Conservation (phyloP, 352 stramenopile species). For the Globisporangium takayamanum region DNA sequence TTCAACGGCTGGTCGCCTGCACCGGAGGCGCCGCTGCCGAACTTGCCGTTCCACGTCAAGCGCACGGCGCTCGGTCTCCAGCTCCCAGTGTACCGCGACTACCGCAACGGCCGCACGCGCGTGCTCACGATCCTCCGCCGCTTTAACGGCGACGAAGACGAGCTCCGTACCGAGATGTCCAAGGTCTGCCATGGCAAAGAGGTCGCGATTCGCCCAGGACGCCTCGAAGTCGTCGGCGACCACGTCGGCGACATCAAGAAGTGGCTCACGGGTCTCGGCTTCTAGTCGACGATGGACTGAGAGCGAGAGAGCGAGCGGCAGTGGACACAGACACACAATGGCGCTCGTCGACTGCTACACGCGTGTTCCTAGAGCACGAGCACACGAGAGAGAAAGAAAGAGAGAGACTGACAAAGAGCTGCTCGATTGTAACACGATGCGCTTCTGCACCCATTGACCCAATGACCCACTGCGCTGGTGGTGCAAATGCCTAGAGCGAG, state of each 20-base stretch:
- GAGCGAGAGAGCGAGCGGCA: constrained; percentile 2
- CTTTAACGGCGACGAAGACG: constrained; percentile 74
- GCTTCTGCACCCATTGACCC: not conserved
- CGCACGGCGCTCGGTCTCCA: constrained; percentile 72
- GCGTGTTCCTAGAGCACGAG: no score
- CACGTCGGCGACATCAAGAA: constrained; percentile 67
- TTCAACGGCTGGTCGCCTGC: constrained; percentile 86
- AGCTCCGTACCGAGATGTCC: constrained; percentile 72
- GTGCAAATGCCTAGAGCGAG: constrained; percentile 33
- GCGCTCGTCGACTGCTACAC: no score
- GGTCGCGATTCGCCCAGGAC: constrained; percentile 55
- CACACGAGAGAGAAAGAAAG: no score
- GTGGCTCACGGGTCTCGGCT: constrained; percentile 80
- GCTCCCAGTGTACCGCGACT: constrained; percentile 84
- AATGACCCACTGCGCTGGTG: not conserved
- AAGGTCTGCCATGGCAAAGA: constrained; percentile 81
- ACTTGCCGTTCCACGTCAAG: constrained; percentile 75
- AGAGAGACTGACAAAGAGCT: not conserved
- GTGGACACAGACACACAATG: not conserved
- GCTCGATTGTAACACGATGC: not conserved
- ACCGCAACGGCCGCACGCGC: constrained; percentile 79
- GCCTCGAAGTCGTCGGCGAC: constrained; percentile 75
- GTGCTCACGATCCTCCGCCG: constrained; percentile 82
- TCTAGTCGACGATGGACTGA: constrained; percentile 30
- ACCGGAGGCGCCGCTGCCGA: constrained; percentile 50